Base-by-base conservation (phyloP, 2,329 filamentous ascomycete genomes). In the Claviceps sp. region DNA sequence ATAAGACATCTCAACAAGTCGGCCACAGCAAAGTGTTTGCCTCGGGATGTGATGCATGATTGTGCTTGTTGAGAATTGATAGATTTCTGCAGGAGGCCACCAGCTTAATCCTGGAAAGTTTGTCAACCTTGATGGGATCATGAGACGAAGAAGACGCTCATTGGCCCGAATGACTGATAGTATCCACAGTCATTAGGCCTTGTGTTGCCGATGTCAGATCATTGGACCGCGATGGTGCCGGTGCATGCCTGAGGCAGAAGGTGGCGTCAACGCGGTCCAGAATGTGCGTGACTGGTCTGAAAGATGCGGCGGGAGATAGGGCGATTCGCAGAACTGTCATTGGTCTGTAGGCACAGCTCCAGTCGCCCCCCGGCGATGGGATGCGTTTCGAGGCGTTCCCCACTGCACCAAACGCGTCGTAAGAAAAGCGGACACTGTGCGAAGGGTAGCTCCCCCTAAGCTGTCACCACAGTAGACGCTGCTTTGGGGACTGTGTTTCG, bases 201-300 rank as follows among this genome's bases (percentile, higher is more conserved):
- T 49, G 53, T 48, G 53, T 22, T 50, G 26, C 53, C 50, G 50
- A 50, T 54, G 50, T 42, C 42, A 24, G 44, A 7, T 10, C 38
- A 45, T 55, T 52, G 47, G 44, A 48, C 53, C 44, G 51, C 37
- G 22, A 50, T 55, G 48, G 24, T 50, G 50, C 53, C 50, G 48
- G 24, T 5, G 22, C 22, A 1, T 50, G 65, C 65, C 65, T 67
- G 50, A 67, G 65, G 65, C 65, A 61, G 42, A 40, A 52, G 47
- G 10, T n/a, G 47, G 19, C 13, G 10, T 19, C 39, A 1, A 24
- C 5, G 52, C 57, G 58, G 59, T 50, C 58, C 46, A 42, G 59
- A 50, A 62, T 53, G 43, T 64, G 62, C 62, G 61, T 56, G 46
- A 13, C 52, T 59, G 56, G 60, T 50, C 59, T 61, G 56, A 61